Evolutionary conservation across 306 rosid species (phyloP).

Genomic region (Sesbania bispinosa): DNA sequence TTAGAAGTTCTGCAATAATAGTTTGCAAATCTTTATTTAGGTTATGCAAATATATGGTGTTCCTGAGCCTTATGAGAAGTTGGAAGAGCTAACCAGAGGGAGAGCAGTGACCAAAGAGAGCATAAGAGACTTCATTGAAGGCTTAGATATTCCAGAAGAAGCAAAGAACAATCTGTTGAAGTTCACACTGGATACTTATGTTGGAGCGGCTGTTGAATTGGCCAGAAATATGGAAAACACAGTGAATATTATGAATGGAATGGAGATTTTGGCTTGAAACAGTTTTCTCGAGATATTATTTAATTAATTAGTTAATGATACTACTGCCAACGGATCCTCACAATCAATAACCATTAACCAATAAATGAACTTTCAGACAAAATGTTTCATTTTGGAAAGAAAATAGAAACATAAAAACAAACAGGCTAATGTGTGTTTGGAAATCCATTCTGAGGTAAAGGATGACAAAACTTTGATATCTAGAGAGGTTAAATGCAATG

Average conservation of each 20-base stretch:
- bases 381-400: neutral
- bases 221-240: constrained; percentile 53
- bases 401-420: too few species aligned
- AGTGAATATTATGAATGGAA: constrained; percentile 36
- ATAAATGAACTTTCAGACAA: neutral
- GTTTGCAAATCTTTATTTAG: constrained; percentile 31
- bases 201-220: constrained; percentile 81
- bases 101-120: constrained; percentile 73
- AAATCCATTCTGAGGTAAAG: too few species aligned
- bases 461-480: too few species aligned
- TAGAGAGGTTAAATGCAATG: too few species aligned
- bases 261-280: constrained; percentile 12
- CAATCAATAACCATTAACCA: neutral
- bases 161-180: constrained; percentile 62
- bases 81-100: constrained; percentile 86
- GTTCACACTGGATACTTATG: constrained; percentile 71
- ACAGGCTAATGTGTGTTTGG: too few species aligned
- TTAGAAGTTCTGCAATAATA: neutral
- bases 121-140: constrained; percentile 65
- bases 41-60: constrained; percentile 94
- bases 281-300: too few species aligned
- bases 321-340: constrained; percentile 1
- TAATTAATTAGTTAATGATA: neutral
- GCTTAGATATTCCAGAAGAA: constrained; percentile 65
- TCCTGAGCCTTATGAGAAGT: constrained; percentile 93